Conservation (phyloP, 2,329 filamentous ascomycete species). For the Fusarium hostae region DNA sequence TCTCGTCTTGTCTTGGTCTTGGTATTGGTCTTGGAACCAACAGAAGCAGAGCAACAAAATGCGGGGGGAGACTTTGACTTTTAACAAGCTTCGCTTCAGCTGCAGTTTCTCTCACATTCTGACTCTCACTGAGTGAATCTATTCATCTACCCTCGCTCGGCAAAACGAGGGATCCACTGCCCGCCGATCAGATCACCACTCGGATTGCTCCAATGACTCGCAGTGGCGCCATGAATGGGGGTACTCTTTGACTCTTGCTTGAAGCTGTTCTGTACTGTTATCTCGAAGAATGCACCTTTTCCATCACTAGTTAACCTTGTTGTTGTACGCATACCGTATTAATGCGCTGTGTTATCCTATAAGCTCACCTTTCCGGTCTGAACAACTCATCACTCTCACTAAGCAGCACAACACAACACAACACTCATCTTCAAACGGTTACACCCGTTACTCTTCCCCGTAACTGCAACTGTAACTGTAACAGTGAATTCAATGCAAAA, state of each 20-base stretch:
- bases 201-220: slow-evolving; percentile 40
- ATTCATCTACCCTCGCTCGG: slow-evolving; percentile 4
- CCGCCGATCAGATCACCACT: slow-evolving; percentile 44
- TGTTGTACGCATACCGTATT: background rate
- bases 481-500: background rate
- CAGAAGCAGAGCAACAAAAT: slow-evolving; percentile 17
- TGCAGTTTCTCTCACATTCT: background rate
- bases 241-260: slow-evolving; percentile 9
- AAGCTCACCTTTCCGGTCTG: slow-evolving; percentile 10
- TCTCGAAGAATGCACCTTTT: background rate
- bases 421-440: slow-evolving; percentile 1
- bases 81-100: slow-evolving; percentile 13
- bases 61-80: slow-evolving; percentile 41
- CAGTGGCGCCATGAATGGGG: slow-evolving; percentile 34
- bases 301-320: background rate
- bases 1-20: background rate
- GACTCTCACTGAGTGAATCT: background rate
- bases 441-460: slow-evolving; percentile 7
- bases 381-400: slow-evolving; percentile 24
- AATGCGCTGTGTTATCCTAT: slow-evolving; percentile 5
- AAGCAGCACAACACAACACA: slow-evolving; percentile 1
- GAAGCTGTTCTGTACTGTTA: background rate
- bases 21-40: slow-evolving; percentile 16
- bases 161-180: slow-evolving; percentile 38
- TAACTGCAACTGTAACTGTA: slow-evolving; percentile 1